Evolutionary conservation across 495 filamentous ascomycete genomes (phyloP).

Genomic region (Acidiella bohemica): DNA sequence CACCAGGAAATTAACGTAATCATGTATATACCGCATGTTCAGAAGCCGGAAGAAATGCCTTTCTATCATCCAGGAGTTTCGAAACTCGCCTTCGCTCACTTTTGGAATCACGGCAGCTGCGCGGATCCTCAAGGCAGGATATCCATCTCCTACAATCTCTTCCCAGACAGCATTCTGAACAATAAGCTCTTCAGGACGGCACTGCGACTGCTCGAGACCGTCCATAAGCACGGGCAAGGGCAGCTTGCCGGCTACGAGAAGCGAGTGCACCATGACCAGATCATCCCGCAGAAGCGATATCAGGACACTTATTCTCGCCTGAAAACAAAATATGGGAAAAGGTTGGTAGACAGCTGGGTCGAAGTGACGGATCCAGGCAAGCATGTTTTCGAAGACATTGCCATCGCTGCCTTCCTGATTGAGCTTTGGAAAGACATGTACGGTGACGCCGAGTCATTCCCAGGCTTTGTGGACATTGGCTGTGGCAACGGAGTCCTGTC

Average conservation of each 20-base stretch:
- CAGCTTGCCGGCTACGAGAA: slow-evolving; percentile 52
- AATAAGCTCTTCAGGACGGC: slow-evolving; percentile 55
- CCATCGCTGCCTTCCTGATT: slow-evolving; percentile 86
- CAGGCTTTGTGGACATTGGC: slow-evolving; percentile 89
- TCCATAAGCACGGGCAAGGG: slow-evolving; percentile 67
- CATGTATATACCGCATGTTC: slow-evolving; percentile 66
- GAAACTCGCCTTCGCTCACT: slow-evolving; percentile 60
- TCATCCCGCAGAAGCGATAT: slow-evolving; percentile 57
- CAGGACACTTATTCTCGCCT: slow-evolving; percentile 75
- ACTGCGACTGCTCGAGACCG: slow-evolving; percentile 50
- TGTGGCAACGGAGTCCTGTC: slow-evolving; percentile 94
- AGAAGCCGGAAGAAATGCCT: slow-evolving; percentile 48
- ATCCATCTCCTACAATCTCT: slow-evolving; percentile 57
- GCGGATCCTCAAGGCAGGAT: slow-evolving; percentile 32
- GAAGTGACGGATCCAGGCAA: slow-evolving; percentile 80
- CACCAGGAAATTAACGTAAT: slow-evolving; percentile 40
- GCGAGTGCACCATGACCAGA: slow-evolving; percentile 57
- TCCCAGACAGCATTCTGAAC: slow-evolving; percentile 31
- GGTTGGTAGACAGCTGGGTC: slow-evolving; percentile 57
- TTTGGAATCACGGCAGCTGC: slow-evolving; percentile 31
- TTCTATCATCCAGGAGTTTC: slow-evolving; percentile 74
- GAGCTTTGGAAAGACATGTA: slow-evolving; percentile 91
- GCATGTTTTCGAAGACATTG: slow-evolving; percentile 87
- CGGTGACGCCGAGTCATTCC: slow-evolving; percentile 37
- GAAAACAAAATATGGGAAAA: slow-evolving; percentile 58